Evolutionary conservation across 202 grass and related monocot genomes (phyloP).

Genomic region (Cymbopogon flexuosus): DNA sequence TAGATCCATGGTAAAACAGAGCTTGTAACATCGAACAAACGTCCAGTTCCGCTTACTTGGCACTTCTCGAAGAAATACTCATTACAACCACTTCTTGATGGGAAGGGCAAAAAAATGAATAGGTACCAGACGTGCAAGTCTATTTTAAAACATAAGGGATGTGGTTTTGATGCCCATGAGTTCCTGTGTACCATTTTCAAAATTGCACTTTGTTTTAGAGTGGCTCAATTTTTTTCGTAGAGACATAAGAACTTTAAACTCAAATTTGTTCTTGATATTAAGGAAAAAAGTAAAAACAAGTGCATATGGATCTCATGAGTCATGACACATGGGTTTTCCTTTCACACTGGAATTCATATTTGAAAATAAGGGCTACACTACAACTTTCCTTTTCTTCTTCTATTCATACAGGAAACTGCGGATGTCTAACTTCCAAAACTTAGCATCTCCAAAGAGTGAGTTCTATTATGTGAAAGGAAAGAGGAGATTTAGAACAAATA

Average conservation of each 20-base stretch:
- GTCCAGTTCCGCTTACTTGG: slow-evolving; percentile 93
- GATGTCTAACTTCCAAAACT: slow-evolving; percentile 61
- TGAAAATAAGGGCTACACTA: background rate
- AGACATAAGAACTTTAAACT: background rate
- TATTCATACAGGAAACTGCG: slow-evolving; percentile 75
- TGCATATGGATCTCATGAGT: background rate
- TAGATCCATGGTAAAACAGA: slow-evolving; percentile 95
- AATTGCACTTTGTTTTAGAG: background rate
- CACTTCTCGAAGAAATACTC: slow-evolving; percentile 87
- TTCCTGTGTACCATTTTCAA: background rate
- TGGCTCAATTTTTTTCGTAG: background rate
- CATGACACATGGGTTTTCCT: background rate
- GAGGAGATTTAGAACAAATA: slow-evolving; percentile 62
- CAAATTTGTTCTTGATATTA: background rate
- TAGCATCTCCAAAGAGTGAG: slow-evolving; percentile 55
- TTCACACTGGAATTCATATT: slow-evolving; percentile 8
- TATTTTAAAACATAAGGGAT: background rate
- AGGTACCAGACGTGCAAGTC: slow-evolving; percentile 42
- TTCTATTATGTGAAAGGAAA: slow-evolving; percentile 61
- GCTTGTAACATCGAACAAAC: slow-evolving; percentile 84
- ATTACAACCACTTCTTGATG: slow-evolving; percentile 77
- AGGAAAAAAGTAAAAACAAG: background rate
- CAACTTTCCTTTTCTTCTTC: slow-evolving; percentile 6
- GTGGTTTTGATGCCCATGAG: background rate
- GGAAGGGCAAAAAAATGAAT: slow-evolving; percentile 86